Evolutionary conservation across 345 rosid genomes (phyloP).

Genomic region (Arabidopsis thaliana): TAIR10.1 NC_003070.9:9438501-9439000

Average conservation of each 20-base stretch:
- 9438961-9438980: slow-evolving; percentile 43
- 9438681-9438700: slow-evolving; percentile 58
- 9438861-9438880: slow-evolving; percentile 37
- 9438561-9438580: slow-evolving; percentile 35
- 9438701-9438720: slow-evolving; percentile 64
- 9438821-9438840: slow-evolving; percentile 41
- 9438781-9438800: slow-evolving; percentile 57
- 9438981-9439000: slow-evolving; percentile 38
- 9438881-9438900: slow-evolving; percentile 10
- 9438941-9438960: slow-evolving; percentile 57
- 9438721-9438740: slow-evolving; percentile 50
- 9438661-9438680: slow-evolving; percentile 55
- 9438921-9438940: slow-evolving; percentile 53
- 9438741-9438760: slow-evolving; percentile 50
- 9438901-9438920: slow-evolving; percentile 57
- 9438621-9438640: slow-evolving; percentile 8
- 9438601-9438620: background rate
- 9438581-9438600: slow-evolving; percentile 10
- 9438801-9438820: slow-evolving; percentile 40
- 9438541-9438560: background rate
- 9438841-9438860: slow-evolving; percentile 51
- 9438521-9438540: slow-evolving; percentile 33
- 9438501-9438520: slow-evolving; percentile 19
- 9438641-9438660: background rate
- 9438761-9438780: slow-evolving; percentile 51